phyloP scores from a whole-genome alignment of 1,284 basidiomycete species.

The Trichosporon coremiiforme region DNA sequence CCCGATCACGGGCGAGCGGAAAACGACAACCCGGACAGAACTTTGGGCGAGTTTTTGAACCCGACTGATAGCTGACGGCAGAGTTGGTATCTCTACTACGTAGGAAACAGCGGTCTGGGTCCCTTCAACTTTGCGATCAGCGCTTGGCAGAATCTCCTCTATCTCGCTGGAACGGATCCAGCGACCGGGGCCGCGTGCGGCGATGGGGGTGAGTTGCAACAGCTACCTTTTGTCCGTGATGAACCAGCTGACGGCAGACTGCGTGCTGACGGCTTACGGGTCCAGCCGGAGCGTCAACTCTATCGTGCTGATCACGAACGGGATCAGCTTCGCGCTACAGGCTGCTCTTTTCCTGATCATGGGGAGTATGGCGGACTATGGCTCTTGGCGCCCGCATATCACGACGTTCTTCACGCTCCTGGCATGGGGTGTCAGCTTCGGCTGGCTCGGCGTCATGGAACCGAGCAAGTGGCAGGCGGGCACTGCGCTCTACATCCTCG shows the following conservation, averaged over 20 bases:
- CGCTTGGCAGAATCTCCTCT: conserved; percentile 52
- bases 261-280: conserved; percentile 44
- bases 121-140: conserved; percentile 54
- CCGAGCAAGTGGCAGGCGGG: conserved; percentile 36
- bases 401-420: conserved; percentile 70
- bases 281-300: conserved; percentile 29
- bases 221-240: too few relatives aligned
- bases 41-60: conserved; percentile 40
- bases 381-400: conserved; percentile 38
- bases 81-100: conserved; percentile 52
- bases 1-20: conserved; percentile 45
- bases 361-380: conserved; percentile 37
- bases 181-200: conserved; percentile 43
- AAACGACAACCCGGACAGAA: conserved; percentile 48
- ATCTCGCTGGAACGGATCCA: conserved; percentile 50
- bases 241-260: conserved; percentile 33
- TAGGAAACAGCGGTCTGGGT: conserved; percentile 52
- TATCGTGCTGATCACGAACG: conserved; percentile 36
- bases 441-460: conserved; percentile 56
- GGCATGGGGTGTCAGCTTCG: conserved; percentile 71
- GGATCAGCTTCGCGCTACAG: conserved; percentile 36
- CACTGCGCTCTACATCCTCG: conserved; percentile 35
- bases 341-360: conserved; percentile 33
- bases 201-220: conserved; percentile 19
- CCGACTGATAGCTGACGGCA: conserved; percentile 22